These are phyloP conservation scores for Hypoxylon subgilvum DNA, from an alignment of 495 filamentous ascomycete species.

Conservation along the genomic window DNA sequence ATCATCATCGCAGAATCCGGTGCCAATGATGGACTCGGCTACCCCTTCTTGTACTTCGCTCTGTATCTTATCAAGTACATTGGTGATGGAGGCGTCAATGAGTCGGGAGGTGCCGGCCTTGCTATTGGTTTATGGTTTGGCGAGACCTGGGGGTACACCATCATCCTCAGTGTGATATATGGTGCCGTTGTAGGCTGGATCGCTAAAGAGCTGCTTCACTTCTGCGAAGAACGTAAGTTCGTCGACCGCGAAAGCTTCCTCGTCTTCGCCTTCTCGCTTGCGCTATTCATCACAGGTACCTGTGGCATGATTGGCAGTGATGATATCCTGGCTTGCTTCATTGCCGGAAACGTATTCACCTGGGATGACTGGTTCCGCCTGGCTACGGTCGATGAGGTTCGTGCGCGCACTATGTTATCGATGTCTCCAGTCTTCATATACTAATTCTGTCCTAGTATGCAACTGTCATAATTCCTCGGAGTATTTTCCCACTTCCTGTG, in stretches of 20 bases:
- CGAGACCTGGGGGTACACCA: constrained; percentile 85
- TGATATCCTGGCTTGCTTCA: constrained; percentile 91
- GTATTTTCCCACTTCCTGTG: too few relatives aligned
- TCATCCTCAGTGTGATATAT: constrained; percentile 79
- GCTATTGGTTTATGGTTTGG: constrained; percentile 85
- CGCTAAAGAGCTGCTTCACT: constrained; percentile 80
- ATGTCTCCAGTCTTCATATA: neutral
- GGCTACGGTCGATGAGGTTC: constrained; percentile 72
- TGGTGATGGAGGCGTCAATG: constrained; percentile 55
- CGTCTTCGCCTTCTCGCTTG: constrained; percentile 64
- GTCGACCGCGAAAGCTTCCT: constrained; percentile 91
- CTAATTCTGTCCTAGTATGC: constrained; percentile 25
- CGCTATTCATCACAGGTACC: constrained; percentile 82
- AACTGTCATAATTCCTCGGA: neutral
- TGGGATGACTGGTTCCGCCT: constrained; percentile 94
- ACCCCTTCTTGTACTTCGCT: constrained; percentile 86
- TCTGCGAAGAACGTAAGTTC: constrained; percentile 80
- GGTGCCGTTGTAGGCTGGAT: constrained; percentile 79
- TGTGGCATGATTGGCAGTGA: constrained; percentile 90
- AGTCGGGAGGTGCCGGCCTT: constrained; percentile 62
- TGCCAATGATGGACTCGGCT: constrained; percentile 92
- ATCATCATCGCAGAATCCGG: constrained; percentile 92
- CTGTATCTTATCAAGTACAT: constrained; percentile 83
- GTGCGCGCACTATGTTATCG: neutral
- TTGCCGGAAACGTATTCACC: constrained; percentile 90